These are phyloP conservation scores for Trichoderma hamatum DNA, from an alignment of 2,329 filamentous ascomycete species.

Conservation along the genomic window DNA sequence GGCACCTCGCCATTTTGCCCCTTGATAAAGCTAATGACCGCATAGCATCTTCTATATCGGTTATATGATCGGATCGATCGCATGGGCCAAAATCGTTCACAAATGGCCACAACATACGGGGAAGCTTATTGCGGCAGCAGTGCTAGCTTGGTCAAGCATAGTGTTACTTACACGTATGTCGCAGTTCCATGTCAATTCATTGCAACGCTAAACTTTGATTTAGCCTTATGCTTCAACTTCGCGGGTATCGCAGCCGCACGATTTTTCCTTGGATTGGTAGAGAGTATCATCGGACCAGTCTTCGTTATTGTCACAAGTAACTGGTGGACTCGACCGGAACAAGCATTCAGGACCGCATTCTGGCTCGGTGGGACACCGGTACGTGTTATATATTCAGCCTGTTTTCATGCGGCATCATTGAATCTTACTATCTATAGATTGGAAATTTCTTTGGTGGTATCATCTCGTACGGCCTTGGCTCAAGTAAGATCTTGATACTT, in stretches of 20 bases:
- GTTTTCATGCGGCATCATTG: not conserved
- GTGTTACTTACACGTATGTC: not conserved
- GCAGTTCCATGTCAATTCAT: accelerated
- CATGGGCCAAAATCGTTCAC: not conserved
- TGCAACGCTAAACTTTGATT: not conserved
- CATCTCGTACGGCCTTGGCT: not conserved
- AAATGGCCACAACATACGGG: not conserved
- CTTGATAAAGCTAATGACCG: not conserved
- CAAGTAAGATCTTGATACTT: not conserved
- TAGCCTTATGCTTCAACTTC: not conserved
- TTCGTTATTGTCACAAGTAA: constrained; percentile 8
- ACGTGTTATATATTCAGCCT: not conserved
- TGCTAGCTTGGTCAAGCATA: not conserved
- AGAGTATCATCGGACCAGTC: constrained; percentile 1
- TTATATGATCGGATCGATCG: not conserved
- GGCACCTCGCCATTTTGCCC: not conserved
- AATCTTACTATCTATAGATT: not conserved
- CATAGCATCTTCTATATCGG: not conserved
- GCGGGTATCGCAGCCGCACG: not conserved
- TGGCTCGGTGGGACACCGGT: not conserved
- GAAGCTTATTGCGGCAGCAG: not conserved
- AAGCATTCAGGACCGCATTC: not conserved
- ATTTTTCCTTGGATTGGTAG: not conserved
- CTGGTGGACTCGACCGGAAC: constrained; percentile 8
- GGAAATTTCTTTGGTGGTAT: not conserved